Conservation (phyloP, 2,329 filamentous ascomycete species). For the Calonectria multiphialidica region DNA sequence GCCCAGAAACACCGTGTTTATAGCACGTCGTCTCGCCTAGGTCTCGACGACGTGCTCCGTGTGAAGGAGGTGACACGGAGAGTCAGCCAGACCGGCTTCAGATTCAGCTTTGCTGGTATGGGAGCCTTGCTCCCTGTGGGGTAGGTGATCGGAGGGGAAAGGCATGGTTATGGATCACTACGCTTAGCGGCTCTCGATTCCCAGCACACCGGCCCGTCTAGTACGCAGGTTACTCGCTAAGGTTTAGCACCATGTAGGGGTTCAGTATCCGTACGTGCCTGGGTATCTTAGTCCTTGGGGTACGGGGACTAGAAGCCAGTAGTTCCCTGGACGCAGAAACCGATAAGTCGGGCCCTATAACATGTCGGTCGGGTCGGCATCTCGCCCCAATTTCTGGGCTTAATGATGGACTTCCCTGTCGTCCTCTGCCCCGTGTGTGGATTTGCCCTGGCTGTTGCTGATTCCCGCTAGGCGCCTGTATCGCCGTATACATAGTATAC, state of each 20-base stretch:
- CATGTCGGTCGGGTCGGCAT: constrained; percentile 22
- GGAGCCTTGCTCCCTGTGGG: constrained; percentile 27
- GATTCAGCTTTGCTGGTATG: constrained; percentile 29
- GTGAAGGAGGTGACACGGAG: constrained; percentile 26
- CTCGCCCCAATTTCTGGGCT: constrained; percentile 14
- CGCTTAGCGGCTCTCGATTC: constrained; percentile 32
- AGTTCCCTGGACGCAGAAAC: constrained; percentile 20
- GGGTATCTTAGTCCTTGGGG: constrained; percentile 15
- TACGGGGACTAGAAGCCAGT: constrained; percentile 17
- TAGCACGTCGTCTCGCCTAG: neutral
- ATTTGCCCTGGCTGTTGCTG: neutral
- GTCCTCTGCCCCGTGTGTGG: neutral
- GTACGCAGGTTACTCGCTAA: constrained; percentile 29
- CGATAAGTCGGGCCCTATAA: constrained; percentile 22
- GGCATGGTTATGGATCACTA: constrained; percentile 29
- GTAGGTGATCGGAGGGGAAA: constrained; percentile 31
- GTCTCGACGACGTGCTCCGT: constrained; percentile 22
- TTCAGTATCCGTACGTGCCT: constrained; percentile 20
- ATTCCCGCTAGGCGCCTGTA: neutral
- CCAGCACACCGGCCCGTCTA: constrained; percentile 37
- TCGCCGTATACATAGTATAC: neutral
- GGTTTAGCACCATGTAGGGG: constrained; percentile 35
- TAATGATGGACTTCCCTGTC: constrained; percentile 2
- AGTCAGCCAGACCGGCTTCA: constrained; percentile 23
- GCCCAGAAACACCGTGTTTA: neutral